Percentiles rank a stretch among this genome's conserved stretches.
phyloP scores from a whole-genome alignment of 2,329 filamentous ascomycete genomes.

The Xylariaceae sp. region DNA sequence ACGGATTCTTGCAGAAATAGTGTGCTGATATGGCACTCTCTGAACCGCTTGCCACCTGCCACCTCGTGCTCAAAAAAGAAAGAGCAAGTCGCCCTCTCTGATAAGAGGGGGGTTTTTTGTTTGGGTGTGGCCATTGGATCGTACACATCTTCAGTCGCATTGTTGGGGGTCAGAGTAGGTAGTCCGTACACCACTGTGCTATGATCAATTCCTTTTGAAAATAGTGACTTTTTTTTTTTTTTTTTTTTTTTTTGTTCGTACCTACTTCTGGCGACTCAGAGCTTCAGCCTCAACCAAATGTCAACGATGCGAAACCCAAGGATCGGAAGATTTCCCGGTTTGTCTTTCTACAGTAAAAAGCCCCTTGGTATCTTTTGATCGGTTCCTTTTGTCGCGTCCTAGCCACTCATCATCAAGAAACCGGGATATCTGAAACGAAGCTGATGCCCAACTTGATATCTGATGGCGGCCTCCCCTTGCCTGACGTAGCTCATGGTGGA shows the following conservation, averaged over 20 bases:
- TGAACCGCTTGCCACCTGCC: conserved; percentile 19
- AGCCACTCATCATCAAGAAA: conserved; percentile 24
- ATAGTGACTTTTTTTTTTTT: conserved; percentile 23
- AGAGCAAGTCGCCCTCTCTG: conserved; percentile 22
- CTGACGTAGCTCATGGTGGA: conserved; percentile 27
- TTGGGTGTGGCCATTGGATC: conserved; percentile 5
- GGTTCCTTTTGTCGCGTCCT: conserved; percentile 22
- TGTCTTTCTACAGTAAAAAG: conserved; percentile 17
- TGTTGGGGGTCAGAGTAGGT: conserved; percentile 1
- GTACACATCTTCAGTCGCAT: conserved; percentile 4
- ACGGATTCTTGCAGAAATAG: conserved; percentile 29
- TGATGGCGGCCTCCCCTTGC: conserved; percentile 23
- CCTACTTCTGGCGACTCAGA: conserved; percentile 17
- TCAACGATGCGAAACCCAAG: conserved; percentile 26
- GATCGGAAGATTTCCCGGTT: conserved; percentile 21
- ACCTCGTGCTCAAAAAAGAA: conserved; percentile 22
- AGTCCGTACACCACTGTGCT: not conserved
- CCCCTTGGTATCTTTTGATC: conserved; percentile 14
- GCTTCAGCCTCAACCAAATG: conserved; percentile 22
- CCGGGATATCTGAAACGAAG: conserved; percentile 26
- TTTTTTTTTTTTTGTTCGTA: conserved; percentile 4
- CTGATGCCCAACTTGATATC: conserved; percentile 25
- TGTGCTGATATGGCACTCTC: conserved; percentile 26
- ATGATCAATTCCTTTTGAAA: conserved; percentile 8
- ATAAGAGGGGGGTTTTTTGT: conserved; percentile 1